Evolutionary conservation across 1,284 basidiomycete species (phyloP), one percentile per base, ranked within the genome.

Genomic region (Ustilago trichophora): DNA sequence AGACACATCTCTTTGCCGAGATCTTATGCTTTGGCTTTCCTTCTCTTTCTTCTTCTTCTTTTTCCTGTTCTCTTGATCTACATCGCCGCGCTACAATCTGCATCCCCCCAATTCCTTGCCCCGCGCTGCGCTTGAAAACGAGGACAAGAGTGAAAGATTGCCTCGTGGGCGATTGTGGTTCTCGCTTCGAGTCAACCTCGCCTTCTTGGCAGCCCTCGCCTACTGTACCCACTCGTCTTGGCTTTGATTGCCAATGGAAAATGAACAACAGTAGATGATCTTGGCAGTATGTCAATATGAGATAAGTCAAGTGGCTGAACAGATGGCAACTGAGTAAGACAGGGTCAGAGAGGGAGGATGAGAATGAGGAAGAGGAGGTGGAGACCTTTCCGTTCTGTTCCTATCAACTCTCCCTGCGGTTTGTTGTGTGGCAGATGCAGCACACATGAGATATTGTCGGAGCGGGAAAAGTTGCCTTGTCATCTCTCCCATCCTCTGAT

Each of bases 381-480:
- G 27, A 8, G 27, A 29, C 13, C 19, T 26, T 42, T 42, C 40
- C 48, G 48, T 51, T 29, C 8, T 51, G 38, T 22, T 43, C 48
- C 48, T 51, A 51, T 51, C 48, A 42, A 41, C 31, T 13, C 19
- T 11, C 7, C 22, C 21, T 33, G 16, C 25, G 11, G 26, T 11
- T 13, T 31, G 27, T 26, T 16, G 46, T 36, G 46, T 22, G 29
- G 13, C 19, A 27, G 22, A 45, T 45, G 43, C 31, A 45, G 19
- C 6, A 42, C 37, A 38, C 36, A 40, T 19, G n/a, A n/a, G n/a
- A n/a, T n/a, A 25, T 47, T n/a, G 35, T 34, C 46, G 46, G 46
- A 49, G 36, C 26, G 46, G 18, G 6, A 38, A 37, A 7, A 32
- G 8, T 25, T 7, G 10, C 15, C 22, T 24, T 40, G 8, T 40